Percentiles rank a stretch among this genome's conserved stretches.
Evolutionary conservation across 768 basidiomycete genomes (phyloP).

Genomic region (Rhizopogon rudus): DNA sequence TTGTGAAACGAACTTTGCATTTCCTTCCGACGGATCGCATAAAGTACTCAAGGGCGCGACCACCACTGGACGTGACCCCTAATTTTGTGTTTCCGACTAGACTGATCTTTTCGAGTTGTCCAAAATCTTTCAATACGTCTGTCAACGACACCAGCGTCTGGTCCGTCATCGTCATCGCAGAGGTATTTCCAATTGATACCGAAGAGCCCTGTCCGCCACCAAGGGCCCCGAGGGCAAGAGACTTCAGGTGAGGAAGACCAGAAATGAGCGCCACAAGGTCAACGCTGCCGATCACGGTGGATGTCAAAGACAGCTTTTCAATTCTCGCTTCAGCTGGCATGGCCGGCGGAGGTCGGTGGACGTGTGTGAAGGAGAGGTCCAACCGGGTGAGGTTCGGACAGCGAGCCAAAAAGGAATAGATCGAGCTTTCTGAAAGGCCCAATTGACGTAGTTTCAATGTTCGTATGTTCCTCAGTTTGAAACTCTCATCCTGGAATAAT

Average conservation of each 20-base stretch:
- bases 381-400: conserved; percentile 51
- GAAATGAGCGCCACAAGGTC: conserved; percentile 39
- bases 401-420: conserved; percentile 35
- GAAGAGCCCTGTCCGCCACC: conserved; percentile 43
- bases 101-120: conserved; percentile 45
- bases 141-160: conserved; percentile 39
- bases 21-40: conserved; percentile 49
- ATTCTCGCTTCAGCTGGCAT: neutral
- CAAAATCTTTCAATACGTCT: conserved; percentile 29
- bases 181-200: conserved; percentile 38
- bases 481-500: conserved; percentile 14
- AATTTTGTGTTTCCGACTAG: conserved; percentile 63
- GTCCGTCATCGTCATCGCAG: conserved; percentile 55
- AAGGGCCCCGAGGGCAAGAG: conserved; percentile 54
- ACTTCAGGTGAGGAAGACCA: conserved; percentile 37
- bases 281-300: conserved; percentile 37
- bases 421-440: conserved; percentile 42
- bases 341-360: conserved; percentile 38
- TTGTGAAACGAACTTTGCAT: conserved; percentile 43
- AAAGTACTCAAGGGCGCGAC: conserved; percentile 39
- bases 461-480: conserved; percentile 36
- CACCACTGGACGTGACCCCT: conserved; percentile 31
- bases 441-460: conserved; percentile 58
- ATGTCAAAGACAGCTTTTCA: conserved; percentile 63
- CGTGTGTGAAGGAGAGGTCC: conserved; percentile 60